Evolutionary conservation across 2,329 filamentous ascomycete genomes (phyloP), one percentile per base, ranked within the genome.

Genomic region (Epicoccum nigrum): DNA sequence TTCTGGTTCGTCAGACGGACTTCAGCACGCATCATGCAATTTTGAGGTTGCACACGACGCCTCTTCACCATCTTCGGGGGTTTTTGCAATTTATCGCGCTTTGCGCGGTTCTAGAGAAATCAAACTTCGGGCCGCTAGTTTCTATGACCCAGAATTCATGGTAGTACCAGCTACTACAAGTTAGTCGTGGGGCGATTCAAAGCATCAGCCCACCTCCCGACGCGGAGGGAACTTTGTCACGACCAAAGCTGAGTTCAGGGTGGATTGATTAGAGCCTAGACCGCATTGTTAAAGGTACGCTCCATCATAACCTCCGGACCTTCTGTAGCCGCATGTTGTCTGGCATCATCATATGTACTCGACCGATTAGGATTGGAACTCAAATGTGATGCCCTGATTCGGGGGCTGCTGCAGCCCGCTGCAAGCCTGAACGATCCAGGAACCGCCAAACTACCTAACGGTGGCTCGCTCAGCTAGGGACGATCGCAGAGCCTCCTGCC

Each of bases 391-490:
- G 32, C 15, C 21, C 27, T 43, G 32, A 12, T 31, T 52, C 41
- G 46, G 44, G 35, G 38, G 17, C 32, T 12, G 34, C 28, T 58
- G 59, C 58, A 56, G 39, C 50, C 51, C 39, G 19, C 31, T 51
- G 43, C 49, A 47, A 39, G 49, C 17, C 32, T 15, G 32, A 9
- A 33, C 38, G 49, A 52, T 54, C 45, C 63, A 65, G 63, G 66
- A 58, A 65, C 64, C 41, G 53, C 31, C 35, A 50, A 40, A 54
- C 56, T 46, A 42, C 8, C 30, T 46, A 42, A 30, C 30, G 57
- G 56, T 45, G 44, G 53, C 45, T 56, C 65, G 67, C 64, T 71
- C 64, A 62, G 62, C 68, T 68, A 67, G 67, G 63, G 67, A 65
- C 67, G 49, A 21, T 47, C 35, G 54, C 65, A 66, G 64, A 70